phyloP scores from a whole-genome alignment of 2,329 filamentous ascomycete species.

The Fonsecaea pedrosoi region DNA sequence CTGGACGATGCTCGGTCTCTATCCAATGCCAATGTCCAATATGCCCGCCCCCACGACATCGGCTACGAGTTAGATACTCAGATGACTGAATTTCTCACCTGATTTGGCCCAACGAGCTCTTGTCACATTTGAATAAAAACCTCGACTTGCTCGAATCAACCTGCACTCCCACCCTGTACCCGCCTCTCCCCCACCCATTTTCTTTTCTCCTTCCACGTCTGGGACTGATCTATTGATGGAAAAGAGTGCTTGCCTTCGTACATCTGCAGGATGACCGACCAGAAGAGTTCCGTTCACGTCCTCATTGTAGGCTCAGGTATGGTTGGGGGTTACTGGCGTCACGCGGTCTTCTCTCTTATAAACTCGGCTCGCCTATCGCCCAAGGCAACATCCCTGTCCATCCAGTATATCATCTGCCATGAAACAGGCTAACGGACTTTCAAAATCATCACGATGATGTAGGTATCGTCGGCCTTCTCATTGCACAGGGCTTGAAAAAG shows the following conservation, averaged over 20 bases:
- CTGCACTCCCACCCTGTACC: not conserved
- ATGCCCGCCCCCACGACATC: not conserved
- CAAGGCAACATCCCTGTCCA: not conserved
- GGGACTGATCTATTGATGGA: not conserved
- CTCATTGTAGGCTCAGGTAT: conserved; percentile 34
- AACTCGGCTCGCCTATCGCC: not conserved
- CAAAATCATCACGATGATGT: not conserved
- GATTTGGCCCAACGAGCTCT: not conserved
- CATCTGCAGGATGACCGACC: conserved; percentile 11
- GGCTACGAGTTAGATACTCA: not conserved
- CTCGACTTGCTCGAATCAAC: not conserved
- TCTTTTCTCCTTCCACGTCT: not conserved
- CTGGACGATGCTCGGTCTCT: not conserved
- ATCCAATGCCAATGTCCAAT: not conserved
- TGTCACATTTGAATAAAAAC: not conserved
- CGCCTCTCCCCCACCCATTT: not conserved
- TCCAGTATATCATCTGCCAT: not conserved
- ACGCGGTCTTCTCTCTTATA: not conserved
- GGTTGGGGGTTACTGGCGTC: not conserved
- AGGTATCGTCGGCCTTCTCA: conserved; percentile 38
- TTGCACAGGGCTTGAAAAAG: conserved; percentile 37
- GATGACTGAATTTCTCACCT: not conserved
- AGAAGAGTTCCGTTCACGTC: conserved; percentile 20
- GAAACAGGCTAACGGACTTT: conserved; percentile 2
- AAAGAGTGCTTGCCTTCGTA: not conserved